Evolutionary conservation across 2,329 filamentous ascomycete genomes (phyloP), one percentile per base, ranked within the genome.

Genomic region (Diaporthe sp.): DNA sequence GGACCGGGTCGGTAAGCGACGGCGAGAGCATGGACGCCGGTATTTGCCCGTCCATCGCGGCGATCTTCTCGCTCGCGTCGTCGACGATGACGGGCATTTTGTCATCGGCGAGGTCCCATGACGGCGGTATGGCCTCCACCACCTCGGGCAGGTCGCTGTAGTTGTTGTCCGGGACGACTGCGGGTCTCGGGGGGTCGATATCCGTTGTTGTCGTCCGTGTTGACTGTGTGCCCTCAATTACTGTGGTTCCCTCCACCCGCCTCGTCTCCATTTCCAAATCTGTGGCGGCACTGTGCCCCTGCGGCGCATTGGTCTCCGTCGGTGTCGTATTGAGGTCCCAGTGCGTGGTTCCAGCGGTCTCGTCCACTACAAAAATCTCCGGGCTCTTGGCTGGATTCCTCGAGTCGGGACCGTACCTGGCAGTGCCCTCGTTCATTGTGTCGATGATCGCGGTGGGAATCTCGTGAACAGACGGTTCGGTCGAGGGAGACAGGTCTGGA

Each of bases 91-190:
- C 61, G 12, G 71, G 52, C 61, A 73, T 73, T 19, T 73, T 73
- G 61, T 47, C 33, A 47, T 54, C 64, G 33, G 3, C 22, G 4
- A 42, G n/a, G 8, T 73, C 71, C 71, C 61, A 73, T 3, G 38
- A 58, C 12, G 61, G 71, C 40, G 71, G 71, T 9, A 69, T 67
- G 22, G 15, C 61, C 13, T 42, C 71, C 17, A 64, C 50, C 6
- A 73, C 71, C 54, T 73, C 71, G 13, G 64, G 64, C 19, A 73
- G 61, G 52, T 69, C 61, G 50, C 71, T 73, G 71, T 69, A 73
- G 52, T 50, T 42, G 50, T 35, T 42, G 28, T 73, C 38, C 71
- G 28, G 33, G 12, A 72, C 71, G 33, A 45, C 17, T 47, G 58
- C 57, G 33, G 71, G 71, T 61, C 45, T 72, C 35, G 57, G 47